These are phyloP conservation scores for Colletotrichum euphorbiae DNA, from an alignment of 2,329 filamentous ascomycete species.

Conservation along the genomic window DNA sequence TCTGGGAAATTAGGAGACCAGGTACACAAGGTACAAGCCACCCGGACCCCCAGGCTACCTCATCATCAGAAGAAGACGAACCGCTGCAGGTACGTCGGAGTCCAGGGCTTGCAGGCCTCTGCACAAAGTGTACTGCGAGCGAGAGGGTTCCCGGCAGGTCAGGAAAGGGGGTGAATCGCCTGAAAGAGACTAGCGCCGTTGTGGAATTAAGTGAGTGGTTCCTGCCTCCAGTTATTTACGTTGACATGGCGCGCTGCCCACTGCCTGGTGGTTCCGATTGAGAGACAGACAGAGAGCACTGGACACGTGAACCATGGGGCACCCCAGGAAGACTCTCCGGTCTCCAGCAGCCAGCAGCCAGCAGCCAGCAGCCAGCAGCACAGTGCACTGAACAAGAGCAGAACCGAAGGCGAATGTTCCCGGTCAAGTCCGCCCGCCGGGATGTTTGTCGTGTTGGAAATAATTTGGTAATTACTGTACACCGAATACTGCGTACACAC, in stretches of 20 bases:
- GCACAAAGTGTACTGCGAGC: background rate
- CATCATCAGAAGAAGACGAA: conserved; percentile 33
- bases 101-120: conserved; percentile 13
- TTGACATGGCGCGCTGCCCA: no score
- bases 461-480: no score
- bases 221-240: conserved; percentile 27
- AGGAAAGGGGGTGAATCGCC: conserved; percentile 30
- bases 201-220: conserved; percentile 22
- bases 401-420: no score
- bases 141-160: conserved; percentile 14
- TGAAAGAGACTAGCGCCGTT: conserved; percentile 13
- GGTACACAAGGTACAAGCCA: conserved; percentile 30
- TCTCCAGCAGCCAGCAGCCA: no score
- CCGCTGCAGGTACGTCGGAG: conserved; percentile 39
- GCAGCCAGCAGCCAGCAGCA: no score
- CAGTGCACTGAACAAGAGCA: no score
- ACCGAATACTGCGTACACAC: background rate
- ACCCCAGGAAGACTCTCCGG: background rate
- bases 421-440: no score
- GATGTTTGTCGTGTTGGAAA: no score
- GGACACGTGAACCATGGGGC: conserved; percentile 22
- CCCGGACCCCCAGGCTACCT: conserved; percentile 23
- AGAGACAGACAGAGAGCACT: no score
- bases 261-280: no score
- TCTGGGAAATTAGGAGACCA: conserved; percentile 38